Conservation (phyloP, 805 yeast genomes). For the Lachancea fermentati region DNA sequence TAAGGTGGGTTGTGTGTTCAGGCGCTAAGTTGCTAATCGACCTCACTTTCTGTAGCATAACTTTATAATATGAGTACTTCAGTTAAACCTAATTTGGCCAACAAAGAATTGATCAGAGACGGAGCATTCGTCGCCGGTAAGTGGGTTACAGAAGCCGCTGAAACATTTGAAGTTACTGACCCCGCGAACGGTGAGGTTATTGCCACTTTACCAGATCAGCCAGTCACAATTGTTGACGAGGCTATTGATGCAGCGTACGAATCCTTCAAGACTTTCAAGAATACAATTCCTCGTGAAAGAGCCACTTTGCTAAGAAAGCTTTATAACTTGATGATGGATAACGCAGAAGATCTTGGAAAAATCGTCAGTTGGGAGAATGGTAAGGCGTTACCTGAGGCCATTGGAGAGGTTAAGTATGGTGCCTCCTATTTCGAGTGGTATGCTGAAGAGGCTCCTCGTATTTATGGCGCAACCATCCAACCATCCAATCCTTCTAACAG, state of each 20-base stretch:
- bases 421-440: constrained; percentile 87
- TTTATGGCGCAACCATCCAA: constrained; percentile 52
- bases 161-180: constrained; percentile 59
- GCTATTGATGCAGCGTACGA: constrained; percentile 45
- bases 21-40: too few relatives aligned
- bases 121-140: constrained; percentile 66
- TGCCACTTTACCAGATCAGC: constrained; percentile 57
- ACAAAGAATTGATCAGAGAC: constrained; percentile 49
- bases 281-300: constrained; percentile 46
- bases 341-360: constrained; percentile 51
- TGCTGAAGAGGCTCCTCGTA: constrained; percentile 57
- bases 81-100: constrained; percentile 33
- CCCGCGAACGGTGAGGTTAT: constrained; percentile 65
- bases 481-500: constrained; percentile 47
- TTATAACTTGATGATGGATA: constrained; percentile 47
- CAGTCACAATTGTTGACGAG: constrained; percentile 51
- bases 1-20: neutral
- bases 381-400: constrained; percentile 47
- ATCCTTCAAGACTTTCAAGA: constrained; percentile 42
- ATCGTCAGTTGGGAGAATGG: constrained; percentile 58
- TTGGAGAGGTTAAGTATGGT: constrained; percentile 52
- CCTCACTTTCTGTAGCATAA: neutral
- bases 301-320: constrained; percentile 46
- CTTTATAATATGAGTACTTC: neutral
- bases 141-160: constrained; percentile 48